A percentile compares a stretch with the other conserved stretches of the same genome.
Conservation (phyloP, 2,329 filamentous ascomycete species). For the Pseudogymnoascus sp. region DNA sequence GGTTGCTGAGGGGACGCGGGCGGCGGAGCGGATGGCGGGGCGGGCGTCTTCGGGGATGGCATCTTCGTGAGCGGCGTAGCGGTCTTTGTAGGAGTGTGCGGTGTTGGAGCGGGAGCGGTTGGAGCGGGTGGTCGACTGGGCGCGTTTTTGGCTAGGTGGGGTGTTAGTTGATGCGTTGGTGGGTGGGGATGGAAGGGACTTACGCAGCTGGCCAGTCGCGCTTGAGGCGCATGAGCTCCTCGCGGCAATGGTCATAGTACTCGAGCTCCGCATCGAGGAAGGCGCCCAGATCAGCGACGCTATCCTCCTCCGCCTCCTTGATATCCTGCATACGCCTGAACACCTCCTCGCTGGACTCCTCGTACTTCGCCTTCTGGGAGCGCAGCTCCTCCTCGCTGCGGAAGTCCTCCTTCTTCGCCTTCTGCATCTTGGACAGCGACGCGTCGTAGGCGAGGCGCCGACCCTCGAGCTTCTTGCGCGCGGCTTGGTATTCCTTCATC, state of each 20-base stretch:
- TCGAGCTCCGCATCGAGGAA: slow-evolving; percentile 85
- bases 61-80: slow-evolving; percentile 46
- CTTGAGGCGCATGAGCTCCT: slow-evolving; percentile 65
- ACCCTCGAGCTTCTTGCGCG: slow-evolving; percentile 89
- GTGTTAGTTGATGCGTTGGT: slow-evolving; percentile 9
- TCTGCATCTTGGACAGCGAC: slow-evolving; percentile 81
- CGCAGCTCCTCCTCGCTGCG: slow-evolving; percentile 87
- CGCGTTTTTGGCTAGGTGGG: slow-evolving; percentile 7
- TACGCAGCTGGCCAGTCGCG: slow-evolving; percentile 60
- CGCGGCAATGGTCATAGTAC: slow-evolving; percentile 83
- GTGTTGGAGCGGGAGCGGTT: slow-evolving; percentile 45
- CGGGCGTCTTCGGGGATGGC: slow-evolving; percentile 36
- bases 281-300: slow-evolving; percentile 65
- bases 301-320: slow-evolving; percentile 82
- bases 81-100: slow-evolving; percentile 53
- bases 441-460: slow-evolving; percentile 86
- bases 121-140: slow-evolving; percentile 20
- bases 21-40: slow-evolving; percentile 40
- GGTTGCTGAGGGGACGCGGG: slow-evolving; percentile 22
- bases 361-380: slow-evolving; percentile 87
- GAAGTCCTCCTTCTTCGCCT: slow-evolving; percentile 89
- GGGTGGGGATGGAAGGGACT: slow-evolving; percentile 18
- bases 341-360: slow-evolving; percentile 90
- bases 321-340: slow-evolving; percentile 91
- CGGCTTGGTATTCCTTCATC: slow-evolving; percentile 96